phyloP scores from a whole-genome alignment of 495 filamentous ascomycete genomes.

The Aspergillus egyptiacus region DNA sequence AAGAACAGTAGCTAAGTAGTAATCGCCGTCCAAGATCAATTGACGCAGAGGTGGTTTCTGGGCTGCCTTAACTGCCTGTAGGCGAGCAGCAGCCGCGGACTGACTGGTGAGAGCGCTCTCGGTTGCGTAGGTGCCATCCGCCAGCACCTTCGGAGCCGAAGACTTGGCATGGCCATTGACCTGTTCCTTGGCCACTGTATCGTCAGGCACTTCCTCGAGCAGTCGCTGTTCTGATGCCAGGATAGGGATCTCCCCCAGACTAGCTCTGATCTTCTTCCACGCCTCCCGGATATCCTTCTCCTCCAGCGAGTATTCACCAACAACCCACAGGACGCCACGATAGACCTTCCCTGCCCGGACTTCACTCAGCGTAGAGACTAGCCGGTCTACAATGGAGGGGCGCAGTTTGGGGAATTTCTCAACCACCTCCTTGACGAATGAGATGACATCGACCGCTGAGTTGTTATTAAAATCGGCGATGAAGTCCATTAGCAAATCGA shows the following conservation, averaged over 20 bases:
- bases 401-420: constrained; percentile 95
- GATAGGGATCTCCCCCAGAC: constrained; percentile 95
- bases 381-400: constrained; percentile 73
- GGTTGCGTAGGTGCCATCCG: constrained; percentile 95
- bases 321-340: constrained; percentile 92
- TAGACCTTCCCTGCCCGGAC: constrained; percentile 97
- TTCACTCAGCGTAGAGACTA: constrained; percentile 87
- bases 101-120: constrained; percentile 93
- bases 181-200: constrained; percentile 62
- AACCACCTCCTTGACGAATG: constrained; percentile 97
- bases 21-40: constrained; percentile 94
- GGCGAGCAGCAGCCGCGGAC: constrained; percentile 78
- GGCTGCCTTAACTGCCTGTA: constrained; percentile 94
- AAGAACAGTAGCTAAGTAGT: constrained; percentile 91
- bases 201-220: constrained; percentile 72
- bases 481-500: constrained; percentile 98
- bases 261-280: constrained; percentile 92
- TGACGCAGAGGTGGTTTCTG: constrained; percentile 95
- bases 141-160: constrained; percentile 77
- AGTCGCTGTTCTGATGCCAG: constrained; percentile 90
- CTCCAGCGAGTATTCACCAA: constrained; percentile 94
- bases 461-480: constrained; percentile 98
- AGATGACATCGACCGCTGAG: constrained; percentile 94
- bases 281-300: constrained; percentile 91
- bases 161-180: constrained; percentile 75